phyloP scores from a whole-genome alignment of 1,284 basidiomycete genomes.

The Ustilago esculenta region DNA sequence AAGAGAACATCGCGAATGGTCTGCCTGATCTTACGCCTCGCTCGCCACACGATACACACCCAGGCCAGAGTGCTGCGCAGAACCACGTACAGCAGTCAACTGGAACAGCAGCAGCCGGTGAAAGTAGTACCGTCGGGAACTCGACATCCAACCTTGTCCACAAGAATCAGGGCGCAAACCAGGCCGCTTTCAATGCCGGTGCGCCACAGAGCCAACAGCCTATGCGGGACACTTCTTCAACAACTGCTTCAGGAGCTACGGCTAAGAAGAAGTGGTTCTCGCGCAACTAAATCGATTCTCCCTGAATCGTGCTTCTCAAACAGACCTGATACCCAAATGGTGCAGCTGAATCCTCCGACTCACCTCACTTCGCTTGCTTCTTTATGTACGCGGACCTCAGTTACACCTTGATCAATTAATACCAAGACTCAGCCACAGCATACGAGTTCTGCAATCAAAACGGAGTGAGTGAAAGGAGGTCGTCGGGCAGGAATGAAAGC shows the following conservation, averaged over 20 bases:
- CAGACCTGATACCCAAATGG: slow-evolving; percentile 14
- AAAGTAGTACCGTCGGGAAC: slow-evolving; percentile 10
- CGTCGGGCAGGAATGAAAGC: no score
- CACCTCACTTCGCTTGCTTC: not conserved
- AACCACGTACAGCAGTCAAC: slow-evolving; percentile 14
- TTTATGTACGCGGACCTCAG: not conserved
- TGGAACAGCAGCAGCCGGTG: not conserved
- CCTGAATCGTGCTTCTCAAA: no score
- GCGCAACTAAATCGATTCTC: not conserved
- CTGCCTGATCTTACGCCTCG: slow-evolving; percentile 49
- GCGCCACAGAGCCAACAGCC: slow-evolving; percentile 15
- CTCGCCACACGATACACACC: slow-evolving; percentile 20
- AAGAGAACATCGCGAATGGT: slow-evolving; percentile 55
- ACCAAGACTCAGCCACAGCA: not conserved
- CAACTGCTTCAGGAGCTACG: slow-evolving; percentile 10
- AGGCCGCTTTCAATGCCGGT: slow-evolving; percentile 11
- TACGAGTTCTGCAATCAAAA: no score
- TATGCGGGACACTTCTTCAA: slow-evolving; percentile 16
- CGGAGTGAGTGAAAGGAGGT: no score
- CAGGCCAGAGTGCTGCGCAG: slow-evolving; percentile 25
- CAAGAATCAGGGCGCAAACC: slow-evolving; percentile 5
- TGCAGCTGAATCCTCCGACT: not conserved
- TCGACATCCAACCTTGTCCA: slow-evolving; percentile 26
- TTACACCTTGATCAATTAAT: slow-evolving; percentile 1
- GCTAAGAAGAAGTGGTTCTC: slow-evolving; percentile 23